Evolutionary conservation across 2,329 filamentous ascomycete species (phyloP).

Genomic region (Septoria petroselini): DNA sequence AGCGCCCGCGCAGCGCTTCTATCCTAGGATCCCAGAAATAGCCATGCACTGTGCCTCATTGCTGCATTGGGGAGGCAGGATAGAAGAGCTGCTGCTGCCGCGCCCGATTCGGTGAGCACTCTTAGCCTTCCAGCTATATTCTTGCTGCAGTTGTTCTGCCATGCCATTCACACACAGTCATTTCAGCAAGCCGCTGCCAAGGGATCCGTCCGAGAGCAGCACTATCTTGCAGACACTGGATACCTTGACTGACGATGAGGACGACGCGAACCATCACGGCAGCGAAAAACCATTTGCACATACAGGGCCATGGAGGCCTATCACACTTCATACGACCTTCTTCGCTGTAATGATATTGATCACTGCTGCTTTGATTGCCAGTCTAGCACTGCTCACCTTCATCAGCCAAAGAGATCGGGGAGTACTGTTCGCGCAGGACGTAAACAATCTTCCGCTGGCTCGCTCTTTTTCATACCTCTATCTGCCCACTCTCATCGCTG

Average conservation of each 20-base stretch:
- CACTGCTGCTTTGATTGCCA: slow-evolving; percentile 43
- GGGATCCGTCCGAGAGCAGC: too few relatives aligned
- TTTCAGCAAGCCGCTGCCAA: neutral
- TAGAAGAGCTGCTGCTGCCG: slow-evolving; percentile 34
- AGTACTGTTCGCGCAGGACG: slow-evolving; percentile 39
- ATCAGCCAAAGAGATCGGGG: slow-evolving; percentile 45
- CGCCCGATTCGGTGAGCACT: too few relatives aligned
- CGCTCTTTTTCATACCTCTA: slow-evolving; percentile 49
- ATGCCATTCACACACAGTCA: too few relatives aligned
- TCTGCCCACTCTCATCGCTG: slow-evolving; percentile 53
- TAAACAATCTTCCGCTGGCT: slow-evolving; percentile 40
- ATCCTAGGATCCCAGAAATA: slow-evolving; percentile 1
- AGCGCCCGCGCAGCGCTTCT: slow-evolving; percentile 11
- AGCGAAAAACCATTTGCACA: too few relatives aligned
- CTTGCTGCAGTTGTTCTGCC: slow-evolving; percentile 8
- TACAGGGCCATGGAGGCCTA: slow-evolving; percentile 40
- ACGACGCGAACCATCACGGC: too few relatives aligned
- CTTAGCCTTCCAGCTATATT: too few relatives aligned
- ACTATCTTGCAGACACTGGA: too few relatives aligned
- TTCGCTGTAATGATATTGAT: slow-evolving; percentile 40
- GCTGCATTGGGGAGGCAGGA: slow-evolving; percentile 14
- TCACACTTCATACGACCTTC: slow-evolving; percentile 40
- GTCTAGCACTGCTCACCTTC: slow-evolving; percentile 48
- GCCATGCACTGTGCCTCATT: slow-evolving; percentile 18
- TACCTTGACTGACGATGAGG: too few relatives aligned